A percentile compares a stretch with the other conserved stretches of the same genome.
These are phyloP conservation scores for Akanthomyces muscarius DNA, from an alignment of 2,329 filamentous ascomycete species.

Conservation along the genomic window DNA sequence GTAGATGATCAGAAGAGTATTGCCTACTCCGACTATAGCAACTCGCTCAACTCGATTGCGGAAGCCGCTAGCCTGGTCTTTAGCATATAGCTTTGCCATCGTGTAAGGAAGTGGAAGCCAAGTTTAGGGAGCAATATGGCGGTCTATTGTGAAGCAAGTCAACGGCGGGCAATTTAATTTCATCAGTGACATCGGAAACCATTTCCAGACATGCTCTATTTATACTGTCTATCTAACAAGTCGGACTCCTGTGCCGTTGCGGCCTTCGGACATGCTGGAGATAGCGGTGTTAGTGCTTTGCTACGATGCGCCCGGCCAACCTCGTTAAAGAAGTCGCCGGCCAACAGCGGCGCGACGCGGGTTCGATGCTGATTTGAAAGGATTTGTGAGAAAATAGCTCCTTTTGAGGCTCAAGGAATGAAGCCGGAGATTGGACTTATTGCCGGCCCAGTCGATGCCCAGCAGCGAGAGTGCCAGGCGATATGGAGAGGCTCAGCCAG, in stretches of 20 bases:
- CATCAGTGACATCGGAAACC: no score
- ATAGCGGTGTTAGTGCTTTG: not conserved
- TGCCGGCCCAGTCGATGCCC: no score
- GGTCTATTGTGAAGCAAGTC: not conserved
- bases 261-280: not conserved
- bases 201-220: not conserved
- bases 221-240: not conserved
- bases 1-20: not conserved
- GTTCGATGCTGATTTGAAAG: no score
- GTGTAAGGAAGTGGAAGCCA: not conserved
- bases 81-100: slow-evolving; percentile 21
- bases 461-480: no score
- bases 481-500: no score
- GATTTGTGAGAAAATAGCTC: no score
- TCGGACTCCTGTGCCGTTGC: not conserved
- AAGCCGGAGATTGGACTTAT: no score
- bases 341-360: no score
- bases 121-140: not conserved
- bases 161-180: no score
- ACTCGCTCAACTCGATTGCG: slow-evolving; percentile 36
- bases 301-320: not conserved
- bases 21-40: slow-evolving; percentile 41
- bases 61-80: slow-evolving; percentile 23
- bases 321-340: no score
- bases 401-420: no score